These are phyloP conservation scores for Blastobotrys chiropterorum DNA, from an alignment of 805 yeast species.

Conservation along the genomic window DNA sequence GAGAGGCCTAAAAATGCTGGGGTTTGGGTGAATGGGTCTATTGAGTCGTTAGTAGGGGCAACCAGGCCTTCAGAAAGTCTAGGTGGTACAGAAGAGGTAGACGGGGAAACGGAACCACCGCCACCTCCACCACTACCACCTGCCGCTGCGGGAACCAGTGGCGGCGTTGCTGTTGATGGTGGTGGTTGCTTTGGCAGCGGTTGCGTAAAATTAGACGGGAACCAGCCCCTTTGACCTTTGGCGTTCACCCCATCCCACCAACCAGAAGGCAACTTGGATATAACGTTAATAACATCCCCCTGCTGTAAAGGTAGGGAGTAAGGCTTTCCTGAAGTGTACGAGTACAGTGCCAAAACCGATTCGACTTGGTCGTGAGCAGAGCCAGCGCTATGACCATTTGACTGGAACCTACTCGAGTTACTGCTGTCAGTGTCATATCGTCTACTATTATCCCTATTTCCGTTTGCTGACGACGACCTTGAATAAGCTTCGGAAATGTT, in stretches of 20 bases:
- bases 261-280: conserved; percentile 55
- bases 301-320: conserved; percentile 46
- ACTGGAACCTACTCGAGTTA: too few species aligned
- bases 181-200: conserved; percentile 21
- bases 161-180: not conserved
- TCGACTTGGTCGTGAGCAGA: too few species aligned
- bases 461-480: too few species aligned
- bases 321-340: conserved; percentile 27
- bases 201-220: conserved; percentile 61
- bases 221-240: conserved; percentile 69
- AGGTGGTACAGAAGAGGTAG: not conserved
- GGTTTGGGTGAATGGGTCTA: too few species aligned
- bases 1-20: too few species aligned
- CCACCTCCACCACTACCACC: not conserved
- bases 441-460: too few species aligned
- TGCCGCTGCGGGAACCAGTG: not conserved
- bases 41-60: too few species aligned
- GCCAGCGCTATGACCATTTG: too few species aligned
- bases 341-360: not conserved
- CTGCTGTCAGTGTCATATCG: too few species aligned
- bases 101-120: not conserved
- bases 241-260: conserved; percentile 83
- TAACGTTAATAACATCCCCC: conserved; percentile 69
- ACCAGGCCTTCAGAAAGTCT: too few species aligned
- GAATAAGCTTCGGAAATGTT: too few species aligned